These are phyloP conservation scores for Vachellia collinsii DNA, from an alignment of 306 rosid species.

Conservation along the genomic window DNA sequence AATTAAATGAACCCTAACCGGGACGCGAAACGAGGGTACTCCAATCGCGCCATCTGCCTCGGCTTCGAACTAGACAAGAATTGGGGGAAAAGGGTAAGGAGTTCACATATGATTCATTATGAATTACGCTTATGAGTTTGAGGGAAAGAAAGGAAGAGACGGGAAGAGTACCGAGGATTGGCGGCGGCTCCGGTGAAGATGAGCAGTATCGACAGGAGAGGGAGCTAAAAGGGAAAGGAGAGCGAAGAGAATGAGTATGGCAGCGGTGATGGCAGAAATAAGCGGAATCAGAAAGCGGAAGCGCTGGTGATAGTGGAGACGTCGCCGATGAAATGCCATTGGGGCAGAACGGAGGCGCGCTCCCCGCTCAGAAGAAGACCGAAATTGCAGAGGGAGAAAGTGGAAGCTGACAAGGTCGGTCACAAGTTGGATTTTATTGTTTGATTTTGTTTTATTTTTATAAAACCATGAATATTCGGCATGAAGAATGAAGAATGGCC, in stretches of 20 bases:
- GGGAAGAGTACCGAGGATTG: conserved; percentile 54
- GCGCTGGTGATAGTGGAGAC: conserved; percentile 67
- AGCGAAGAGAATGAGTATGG: conserved; percentile 70
- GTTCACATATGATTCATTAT: neutral
- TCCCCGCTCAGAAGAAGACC: neutral
- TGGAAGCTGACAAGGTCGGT: neutral
- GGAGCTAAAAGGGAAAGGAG: conserved; percentile 89
- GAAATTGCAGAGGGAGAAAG: neutral
- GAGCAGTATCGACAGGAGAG: conserved; percentile 62
- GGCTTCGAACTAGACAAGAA: conserved; percentile 47
- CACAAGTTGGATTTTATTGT: neutral
- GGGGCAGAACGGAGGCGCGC: neutral
- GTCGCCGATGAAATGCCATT: conserved; percentile 89
- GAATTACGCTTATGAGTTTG: neutral
- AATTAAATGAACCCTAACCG: conserved; percentile 72
- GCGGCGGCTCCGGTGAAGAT: conserved; percentile 44
- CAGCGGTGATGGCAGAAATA: conserved; percentile 65
- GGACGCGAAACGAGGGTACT: conserved; percentile 58
- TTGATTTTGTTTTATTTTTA: neutral
- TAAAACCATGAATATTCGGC: neutral
- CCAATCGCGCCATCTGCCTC: conserved; percentile 46
- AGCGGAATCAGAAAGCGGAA: conserved; percentile 63
- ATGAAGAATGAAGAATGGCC: neutral
- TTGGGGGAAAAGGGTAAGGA: conserved; percentile 7
- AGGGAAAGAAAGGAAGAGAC: neutral